These are phyloP conservation scores for Chlorella sp. DNA, from an alignment of 139 green algal species.

Conservation along the genomic window DNA sequence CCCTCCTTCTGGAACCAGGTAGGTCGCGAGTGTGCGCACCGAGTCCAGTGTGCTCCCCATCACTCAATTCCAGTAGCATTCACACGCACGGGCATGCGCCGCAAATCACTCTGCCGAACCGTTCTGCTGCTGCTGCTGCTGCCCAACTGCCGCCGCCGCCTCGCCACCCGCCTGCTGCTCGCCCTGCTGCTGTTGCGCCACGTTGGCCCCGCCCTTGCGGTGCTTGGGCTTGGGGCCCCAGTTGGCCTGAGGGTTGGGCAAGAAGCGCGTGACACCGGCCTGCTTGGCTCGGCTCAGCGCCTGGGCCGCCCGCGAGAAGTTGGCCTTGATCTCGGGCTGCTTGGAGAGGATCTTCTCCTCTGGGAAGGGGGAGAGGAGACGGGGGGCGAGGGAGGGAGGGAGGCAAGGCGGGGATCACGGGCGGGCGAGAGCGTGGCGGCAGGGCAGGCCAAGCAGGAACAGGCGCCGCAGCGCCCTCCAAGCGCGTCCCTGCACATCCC, in stretches of 20 bases:
- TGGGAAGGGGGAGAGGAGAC: not conserved
- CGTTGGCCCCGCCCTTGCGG: not conserved
- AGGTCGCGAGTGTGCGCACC: no score
- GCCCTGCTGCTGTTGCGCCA: conserved; percentile 4
- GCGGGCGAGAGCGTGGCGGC: not conserved
- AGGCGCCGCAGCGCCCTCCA: not conserved
- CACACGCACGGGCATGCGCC: no score
- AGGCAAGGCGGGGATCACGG: not conserved
- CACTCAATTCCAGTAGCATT: no score
- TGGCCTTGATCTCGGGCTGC: conserved; percentile 66
- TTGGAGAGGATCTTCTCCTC: conserved; percentile 73
- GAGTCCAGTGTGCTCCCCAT: no score
- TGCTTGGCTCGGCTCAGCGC: conserved; percentile 55
- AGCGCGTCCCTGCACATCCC: not conserved
- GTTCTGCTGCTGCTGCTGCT: conserved; percentile 17
- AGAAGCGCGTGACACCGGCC: conserved; percentile 60
- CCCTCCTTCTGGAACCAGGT: no score
- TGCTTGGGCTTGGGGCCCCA: conserved; percentile 85
- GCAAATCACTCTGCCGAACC: not conserved
- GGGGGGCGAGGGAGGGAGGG: not conserved
- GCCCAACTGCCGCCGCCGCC: not conserved
- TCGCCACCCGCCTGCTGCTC: not conserved
- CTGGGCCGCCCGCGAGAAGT: conserved; percentile 65
- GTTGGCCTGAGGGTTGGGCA: conserved; percentile 86
- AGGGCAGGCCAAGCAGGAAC: not conserved